phyloP scores from a whole-genome alignment of 257 asterid species.

The Nicotiana otophora region DNA sequence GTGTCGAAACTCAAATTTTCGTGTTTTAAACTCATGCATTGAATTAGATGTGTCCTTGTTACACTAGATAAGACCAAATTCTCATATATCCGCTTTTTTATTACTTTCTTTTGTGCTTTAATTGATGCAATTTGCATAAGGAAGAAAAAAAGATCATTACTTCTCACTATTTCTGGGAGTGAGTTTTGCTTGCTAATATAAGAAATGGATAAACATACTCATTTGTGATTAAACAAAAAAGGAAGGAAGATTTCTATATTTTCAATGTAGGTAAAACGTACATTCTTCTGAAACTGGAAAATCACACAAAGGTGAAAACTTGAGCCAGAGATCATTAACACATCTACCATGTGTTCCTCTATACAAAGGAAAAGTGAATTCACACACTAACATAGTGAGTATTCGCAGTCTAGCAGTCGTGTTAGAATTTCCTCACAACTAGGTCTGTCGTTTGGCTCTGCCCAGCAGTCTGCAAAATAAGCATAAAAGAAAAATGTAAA shows the following conservation, averaged over 20 bases:
- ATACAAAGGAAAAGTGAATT: slow-evolving; percentile 15
- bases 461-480: slow-evolving; percentile 70
- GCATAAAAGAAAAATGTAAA: background rate
- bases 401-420: slow-evolving; percentile 74
- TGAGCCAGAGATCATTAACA: slow-evolving; percentile 36
- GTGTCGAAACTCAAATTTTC: no score
- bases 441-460: slow-evolving; percentile 70
- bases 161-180: background rate
- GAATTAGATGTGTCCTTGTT: no score
- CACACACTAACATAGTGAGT: slow-evolving; percentile 50
- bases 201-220: background rate
- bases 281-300: slow-evolving; percentile 8
- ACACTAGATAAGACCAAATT: no score
- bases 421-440: slow-evolving; percentile 69
- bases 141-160: background rate
- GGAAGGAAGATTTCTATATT: background rate
- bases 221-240: background rate
- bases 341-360: slow-evolving; percentile 39
- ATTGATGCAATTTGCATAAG: no score
- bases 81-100: no score
- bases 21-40: no score
- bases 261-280: background rate
- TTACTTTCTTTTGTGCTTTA: no score
- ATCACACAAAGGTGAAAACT: slow-evolving; percentile 26
- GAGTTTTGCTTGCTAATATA: background rate